Percentiles rank a stretch among this genome's conserved stretches.
Evolutionary conservation across 257 asterid genomes (phyloP).

Genomic region (Knoxia roxburghii): DNA sequence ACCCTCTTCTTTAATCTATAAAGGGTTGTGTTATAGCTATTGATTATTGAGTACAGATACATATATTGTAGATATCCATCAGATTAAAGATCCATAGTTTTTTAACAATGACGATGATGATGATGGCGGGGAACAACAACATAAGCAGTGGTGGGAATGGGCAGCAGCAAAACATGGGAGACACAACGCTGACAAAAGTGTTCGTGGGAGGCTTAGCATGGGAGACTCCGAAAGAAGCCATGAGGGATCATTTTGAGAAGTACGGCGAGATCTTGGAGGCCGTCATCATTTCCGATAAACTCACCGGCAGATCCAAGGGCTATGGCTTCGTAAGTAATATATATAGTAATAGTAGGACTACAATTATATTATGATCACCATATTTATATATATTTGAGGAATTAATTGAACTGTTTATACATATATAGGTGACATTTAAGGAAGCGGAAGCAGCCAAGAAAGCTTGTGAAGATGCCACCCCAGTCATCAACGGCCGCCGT

Average conservation of each 20-base stretch:
- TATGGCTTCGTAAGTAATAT: constrained; percentile 73
- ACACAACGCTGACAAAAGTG: constrained; percentile 73
- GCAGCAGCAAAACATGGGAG: constrained; percentile 26
- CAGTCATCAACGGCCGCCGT: constrained; percentile 87
- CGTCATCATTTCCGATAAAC: constrained; percentile 85
- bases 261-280: constrained; percentile 91
- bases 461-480: constrained; percentile 83
- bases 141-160: neutral
- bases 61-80: neutral
- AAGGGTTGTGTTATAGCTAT: neutral
- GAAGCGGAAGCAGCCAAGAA: constrained; percentile 78
- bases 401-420: no score
- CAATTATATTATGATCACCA: no score
- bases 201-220: constrained; percentile 96
- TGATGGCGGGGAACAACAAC: constrained; percentile 16
- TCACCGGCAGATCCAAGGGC: constrained; percentile 97
- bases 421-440: constrained; percentile 72
- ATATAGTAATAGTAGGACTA: no score
- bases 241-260: constrained; percentile 68
- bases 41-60: neutral
- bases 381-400: no score
- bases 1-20: no score
- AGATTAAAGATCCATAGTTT: neutral
- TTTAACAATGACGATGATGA: constrained; percentile 12
- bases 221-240: constrained; percentile 84